A percentile compares a stretch with the other conserved stretches of the same genome.
phyloP scores from a whole-genome alignment of 2,329 filamentous ascomycete genomes.

The Cladosporium sp. region DNA sequence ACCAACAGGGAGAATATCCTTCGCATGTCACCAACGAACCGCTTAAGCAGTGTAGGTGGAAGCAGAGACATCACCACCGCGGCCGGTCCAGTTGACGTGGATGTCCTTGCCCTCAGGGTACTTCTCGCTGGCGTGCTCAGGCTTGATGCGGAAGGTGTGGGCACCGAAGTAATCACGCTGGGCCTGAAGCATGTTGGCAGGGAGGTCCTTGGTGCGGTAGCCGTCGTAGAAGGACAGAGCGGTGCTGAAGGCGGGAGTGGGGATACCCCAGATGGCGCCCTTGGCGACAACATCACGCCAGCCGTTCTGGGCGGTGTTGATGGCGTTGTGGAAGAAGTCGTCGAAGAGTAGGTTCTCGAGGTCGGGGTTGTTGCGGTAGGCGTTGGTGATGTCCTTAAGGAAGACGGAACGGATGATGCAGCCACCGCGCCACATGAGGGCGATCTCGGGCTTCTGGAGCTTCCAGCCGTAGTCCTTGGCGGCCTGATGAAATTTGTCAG shows the following conservation, averaged over 20 bases:
- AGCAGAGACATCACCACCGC: constrained; percentile 93
- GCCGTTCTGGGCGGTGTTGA: constrained; percentile 85
- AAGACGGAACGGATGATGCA: constrained; percentile 99
- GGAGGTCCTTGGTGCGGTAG: constrained; percentile 94
- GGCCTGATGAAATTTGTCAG: constrained; percentile 56
- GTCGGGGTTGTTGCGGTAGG: constrained; percentile 89
- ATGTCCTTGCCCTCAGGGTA: constrained; percentile 84
- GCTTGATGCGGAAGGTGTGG: constrained; percentile 53
- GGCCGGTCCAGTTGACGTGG: constrained; percentile 99
- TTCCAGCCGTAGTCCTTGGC: constrained; percentile 97
- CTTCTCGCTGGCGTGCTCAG: constrained; percentile 50
- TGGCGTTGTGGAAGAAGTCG: constrained; percentile 99
- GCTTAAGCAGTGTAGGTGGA: constrained; percentile 92
- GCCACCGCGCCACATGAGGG: constrained; percentile 99
- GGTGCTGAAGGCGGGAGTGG: constrained; percentile 92
- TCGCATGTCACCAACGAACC: background rate
- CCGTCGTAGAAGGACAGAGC: constrained; percentile 98
- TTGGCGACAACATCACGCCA: constrained; percentile 91
- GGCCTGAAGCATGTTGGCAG: constrained; percentile 96
- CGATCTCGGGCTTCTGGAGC: constrained; percentile 99
- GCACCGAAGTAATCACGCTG: constrained; percentile 98
- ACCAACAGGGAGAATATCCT: background rate
- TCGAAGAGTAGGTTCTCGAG: constrained; percentile 98
- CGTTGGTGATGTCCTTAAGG: constrained; percentile 98
- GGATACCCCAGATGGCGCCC: constrained; percentile 89